Base-by-base conservation (phyloP, 2,329 filamentous ascomycete genomes). In the Penicillium rolfsii region DNA sequence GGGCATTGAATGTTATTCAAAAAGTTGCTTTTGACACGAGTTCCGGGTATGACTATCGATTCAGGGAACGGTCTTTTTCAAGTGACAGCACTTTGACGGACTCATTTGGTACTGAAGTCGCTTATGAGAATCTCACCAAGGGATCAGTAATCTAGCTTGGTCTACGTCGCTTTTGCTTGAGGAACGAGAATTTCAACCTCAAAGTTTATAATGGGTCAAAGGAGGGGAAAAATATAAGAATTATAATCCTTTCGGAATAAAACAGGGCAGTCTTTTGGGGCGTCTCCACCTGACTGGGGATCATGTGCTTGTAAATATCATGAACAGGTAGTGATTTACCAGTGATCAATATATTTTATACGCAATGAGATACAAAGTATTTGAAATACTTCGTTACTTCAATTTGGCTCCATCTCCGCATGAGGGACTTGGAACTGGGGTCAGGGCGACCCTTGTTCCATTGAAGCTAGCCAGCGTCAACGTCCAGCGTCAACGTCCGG, bases 401-500 rank as follows among this genome's bases (percentile, higher is more conserved):
- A 36, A 36, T 9, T 2, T 12, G 11, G 33, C 1, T 12, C 9
- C 2, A 12, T 12, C 6, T 9, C 35, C 3, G 1, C 11, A 4
- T 9, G 12, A 36, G 12, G 35, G 19, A n/a, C 6, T 41, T 8
- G n/a, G 38, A 19, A 16, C 33, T 4, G 33, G n/a, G 9, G 28
- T 52, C n/a, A 52, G 4, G 4, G 9, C 33, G 7, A 52, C 49
- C 30, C 26, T 19, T 5, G 33, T 5, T 9, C 70, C 70, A 30
- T 73, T 70, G 16, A 41, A 50, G n/a, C 55, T 65, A 14, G 68
- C 62, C 58, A 70, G 22, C 5, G 66, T 71, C 59, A 71, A 49
- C 5, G 61, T 62, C 30, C n/a, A n/a, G n/a, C n/a, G n/a, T n/a
- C n/a, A n/a, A n/a, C n/a, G n/a, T n/a, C n/a, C n/a, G n/a, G n/a